Evolutionary conservation across 1,139 yeast species (phyloP).

Genomic region (Zygosaccharomyces sapae): DNA sequence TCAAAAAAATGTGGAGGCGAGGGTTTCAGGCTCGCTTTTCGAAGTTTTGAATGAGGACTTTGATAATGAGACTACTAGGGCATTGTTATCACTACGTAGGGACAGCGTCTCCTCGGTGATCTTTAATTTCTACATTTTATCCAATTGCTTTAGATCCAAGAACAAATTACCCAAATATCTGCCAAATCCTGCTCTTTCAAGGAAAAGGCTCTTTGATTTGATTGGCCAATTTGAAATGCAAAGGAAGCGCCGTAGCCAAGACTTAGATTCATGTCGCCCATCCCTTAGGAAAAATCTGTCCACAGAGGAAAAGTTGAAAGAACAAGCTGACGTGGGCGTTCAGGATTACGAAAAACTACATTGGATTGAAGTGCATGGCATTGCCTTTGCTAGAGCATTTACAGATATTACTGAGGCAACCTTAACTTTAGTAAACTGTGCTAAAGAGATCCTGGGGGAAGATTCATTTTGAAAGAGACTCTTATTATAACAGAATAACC

Average conservation of each 20-base stretch:
- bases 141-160: slow-evolving; percentile 42
- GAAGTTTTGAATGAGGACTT: slow-evolving; percentile 44
- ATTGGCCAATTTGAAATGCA: slow-evolving; percentile 36
- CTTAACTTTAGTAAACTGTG: slow-evolving; percentile 38
- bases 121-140: slow-evolving; percentile 41
- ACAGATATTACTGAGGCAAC: slow-evolving; percentile 45
- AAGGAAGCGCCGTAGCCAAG: slow-evolving; percentile 10
- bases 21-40: slow-evolving; percentile 46
- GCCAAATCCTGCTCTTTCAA: slow-evolving; percentile 43
- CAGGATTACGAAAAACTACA: slow-evolving; percentile 35
- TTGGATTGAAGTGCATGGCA: slow-evolving; percentile 48
- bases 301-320: not conserved
- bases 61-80: slow-evolving; percentile 38
- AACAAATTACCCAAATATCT: slow-evolving; percentile 41
- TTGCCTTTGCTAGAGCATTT: slow-evolving; percentile 47
- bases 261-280: slow-evolving; percentile 4
- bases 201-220: slow-evolving; percentile 43
- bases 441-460: slow-evolving; percentile 44
- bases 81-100: slow-evolving; percentile 42
- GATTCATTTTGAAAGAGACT: not conserved
- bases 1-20: slow-evolving; percentile 45
- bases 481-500: not conserved
- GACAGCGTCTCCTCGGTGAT: slow-evolving; percentile 47
- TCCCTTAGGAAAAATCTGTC: slow-evolving; percentile 1
- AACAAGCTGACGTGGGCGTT: slow-evolving; percentile 2